These are phyloP conservation scores for Pichia phayaonensis DNA, from an alignment of 805 yeast genomes.

Conservation along the genomic window DNA sequence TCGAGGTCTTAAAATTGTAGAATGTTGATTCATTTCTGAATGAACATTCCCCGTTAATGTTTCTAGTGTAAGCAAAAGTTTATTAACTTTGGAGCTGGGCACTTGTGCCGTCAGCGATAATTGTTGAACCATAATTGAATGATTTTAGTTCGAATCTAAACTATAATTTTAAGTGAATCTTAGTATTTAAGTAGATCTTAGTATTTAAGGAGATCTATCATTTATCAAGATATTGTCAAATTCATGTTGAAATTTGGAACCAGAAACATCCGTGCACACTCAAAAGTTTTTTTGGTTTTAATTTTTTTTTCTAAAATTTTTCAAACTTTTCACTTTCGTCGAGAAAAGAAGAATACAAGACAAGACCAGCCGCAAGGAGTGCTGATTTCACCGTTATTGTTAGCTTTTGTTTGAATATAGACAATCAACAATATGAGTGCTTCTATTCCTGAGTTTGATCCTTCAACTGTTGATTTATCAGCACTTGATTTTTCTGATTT, in stretches of 20 bases:
- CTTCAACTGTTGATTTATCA: slow-evolving; percentile 38
- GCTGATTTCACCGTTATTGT: neutral
- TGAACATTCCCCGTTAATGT: slow-evolving; percentile 47
- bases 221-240: neutral
- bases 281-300: no score
- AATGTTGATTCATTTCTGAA: slow-evolving; percentile 38
- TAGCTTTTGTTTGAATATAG: neutral
- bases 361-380: neutral
- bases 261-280: neutral
- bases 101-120: slow-evolving; percentile 40
- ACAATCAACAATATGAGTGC: slow-evolving; percentile 12
- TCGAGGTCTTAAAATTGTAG: slow-evolving; percentile 42
- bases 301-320: neutral
- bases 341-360: neutral
- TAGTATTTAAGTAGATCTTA: no score
- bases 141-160: neutral
- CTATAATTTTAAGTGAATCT: neutral
- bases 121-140: slow-evolving; percentile 42
- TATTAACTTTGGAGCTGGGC: slow-evolving; percentile 34
- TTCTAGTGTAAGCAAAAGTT: slow-evolving; percentile 40
- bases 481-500: slow-evolving; percentile 78
- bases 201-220: no score
- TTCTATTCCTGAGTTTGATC: slow-evolving; percentile 23
- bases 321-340: neutral
- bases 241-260: neutral